A percentile compares a stretch with the other conserved stretches of the same genome.
Evolutionary conservation across 495 filamentous ascomycete genomes (phyloP).

Genomic region (Neurospora sp.): DNA sequence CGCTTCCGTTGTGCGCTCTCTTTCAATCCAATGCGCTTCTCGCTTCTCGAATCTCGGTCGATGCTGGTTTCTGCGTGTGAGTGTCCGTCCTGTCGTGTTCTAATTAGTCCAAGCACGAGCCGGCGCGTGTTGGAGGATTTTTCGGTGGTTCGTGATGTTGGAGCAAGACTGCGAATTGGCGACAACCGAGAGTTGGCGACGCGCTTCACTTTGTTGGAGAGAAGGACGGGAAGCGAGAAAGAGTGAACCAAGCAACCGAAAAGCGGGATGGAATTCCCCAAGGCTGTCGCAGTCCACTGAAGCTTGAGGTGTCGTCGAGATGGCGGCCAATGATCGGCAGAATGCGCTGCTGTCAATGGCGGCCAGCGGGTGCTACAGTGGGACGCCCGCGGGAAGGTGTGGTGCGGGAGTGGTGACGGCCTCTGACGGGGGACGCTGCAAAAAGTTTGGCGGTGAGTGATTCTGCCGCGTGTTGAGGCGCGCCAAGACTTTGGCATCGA

Average conservation of each 20-base stretch:
- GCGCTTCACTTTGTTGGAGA: background rate
- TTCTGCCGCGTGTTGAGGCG: conserved; percentile 16
- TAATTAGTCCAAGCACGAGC: background rate
- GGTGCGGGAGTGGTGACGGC: background rate
- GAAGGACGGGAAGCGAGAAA: background rate
- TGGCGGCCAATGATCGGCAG: background rate
- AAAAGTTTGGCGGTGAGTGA: conserved; percentile 22
- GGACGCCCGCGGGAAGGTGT: background rate
- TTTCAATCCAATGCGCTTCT: background rate
- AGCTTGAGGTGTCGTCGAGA: background rate
- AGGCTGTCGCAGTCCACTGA: background rate
- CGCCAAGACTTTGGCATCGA: background rate
- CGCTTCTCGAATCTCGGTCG: background rate
- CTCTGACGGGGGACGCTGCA: conserved; percentile 3
- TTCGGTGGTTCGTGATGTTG: background rate
- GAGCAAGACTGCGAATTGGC: background rate
- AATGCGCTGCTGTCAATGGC: conserved; percentile 14
- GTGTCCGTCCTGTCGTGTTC: background rate
- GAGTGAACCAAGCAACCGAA: background rate
- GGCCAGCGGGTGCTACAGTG: background rate
- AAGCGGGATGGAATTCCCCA: background rate
- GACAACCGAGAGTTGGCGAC: background rate
- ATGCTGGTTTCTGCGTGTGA: background rate
- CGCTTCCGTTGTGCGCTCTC: background rate
- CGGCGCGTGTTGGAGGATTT: background rate